Evolutionary conservation across 805 yeast species (phyloP).

Genomic region (Ogataea glucozyma): DNA sequence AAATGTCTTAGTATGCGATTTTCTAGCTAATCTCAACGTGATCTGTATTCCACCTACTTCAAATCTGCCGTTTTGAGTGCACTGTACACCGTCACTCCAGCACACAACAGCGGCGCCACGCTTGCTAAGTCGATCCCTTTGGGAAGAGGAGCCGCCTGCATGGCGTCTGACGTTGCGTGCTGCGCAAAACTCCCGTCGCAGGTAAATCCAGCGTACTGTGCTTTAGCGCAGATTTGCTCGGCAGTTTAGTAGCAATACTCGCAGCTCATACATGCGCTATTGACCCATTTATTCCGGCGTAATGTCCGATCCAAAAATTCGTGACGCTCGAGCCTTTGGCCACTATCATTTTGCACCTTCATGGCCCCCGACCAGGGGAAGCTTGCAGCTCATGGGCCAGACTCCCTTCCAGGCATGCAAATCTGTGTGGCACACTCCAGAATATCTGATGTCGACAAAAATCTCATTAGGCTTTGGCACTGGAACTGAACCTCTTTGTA

Average conservation of each 20-base stretch:
- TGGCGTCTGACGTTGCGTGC: constrained; percentile 85
- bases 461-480: constrained; percentile 75
- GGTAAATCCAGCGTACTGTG: constrained; percentile 81
- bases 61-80: constrained; percentile 79
- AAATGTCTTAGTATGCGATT: constrained; percentile 28
- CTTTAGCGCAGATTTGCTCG: constrained; percentile 72
- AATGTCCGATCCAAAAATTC: constrained; percentile 76
- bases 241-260: constrained; percentile 67
- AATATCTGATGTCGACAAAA: constrained; percentile 76
- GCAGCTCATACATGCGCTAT: constrained; percentile 74
- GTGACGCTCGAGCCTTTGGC: constrained; percentile 69
- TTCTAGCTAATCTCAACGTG: neutral
- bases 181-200: constrained; percentile 92
- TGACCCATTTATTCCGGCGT: constrained; percentile 85
- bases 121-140: constrained; percentile 71
- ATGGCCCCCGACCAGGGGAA: constrained; percentile 85
- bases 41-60: too few relatives aligned
- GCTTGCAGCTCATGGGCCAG: constrained; percentile 78
- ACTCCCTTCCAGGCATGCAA: constrained; percentile 94
- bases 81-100: constrained; percentile 90
- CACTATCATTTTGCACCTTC: constrained; percentile 89
- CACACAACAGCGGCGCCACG: constrained; percentile 83
- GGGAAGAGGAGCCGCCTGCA: constrained; percentile 82
- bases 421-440: constrained; percentile 95
- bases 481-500: constrained; percentile 80